Evolutionary conservation across 768 basidiomycete genomes (phyloP).

Genomic region (Trametes punicea): DNA sequence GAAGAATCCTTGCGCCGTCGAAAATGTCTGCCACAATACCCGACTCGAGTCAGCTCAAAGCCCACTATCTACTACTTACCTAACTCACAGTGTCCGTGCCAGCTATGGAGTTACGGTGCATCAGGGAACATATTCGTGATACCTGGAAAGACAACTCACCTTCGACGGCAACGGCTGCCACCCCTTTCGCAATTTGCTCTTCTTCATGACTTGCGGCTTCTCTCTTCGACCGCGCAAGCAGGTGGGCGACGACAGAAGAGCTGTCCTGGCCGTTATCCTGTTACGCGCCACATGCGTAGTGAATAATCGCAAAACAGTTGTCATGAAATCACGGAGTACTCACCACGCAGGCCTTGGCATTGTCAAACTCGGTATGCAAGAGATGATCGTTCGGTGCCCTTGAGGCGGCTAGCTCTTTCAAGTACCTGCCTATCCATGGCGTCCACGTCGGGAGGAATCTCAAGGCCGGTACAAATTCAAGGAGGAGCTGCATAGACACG

Average conservation of each 20-base stretch:
- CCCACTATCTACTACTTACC: not conserved
- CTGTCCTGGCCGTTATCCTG: not conserved
- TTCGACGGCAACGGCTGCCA: not conserved
- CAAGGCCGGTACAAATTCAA: not conserved
- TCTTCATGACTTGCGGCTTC: not conserved
- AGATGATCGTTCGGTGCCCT: not conserved
- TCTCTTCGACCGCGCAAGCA: not conserved
- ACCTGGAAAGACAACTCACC: not conserved
- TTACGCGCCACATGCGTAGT: too few species aligned
- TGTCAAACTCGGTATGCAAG: not conserved
- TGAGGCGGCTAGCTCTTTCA: not conserved
- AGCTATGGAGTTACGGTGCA: not conserved
- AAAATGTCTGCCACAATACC: slow-evolving; percentile 17
- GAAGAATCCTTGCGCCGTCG: slow-evolving; percentile 26
- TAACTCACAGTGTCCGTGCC: slow-evolving; percentile 19
- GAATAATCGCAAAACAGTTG: not conserved
- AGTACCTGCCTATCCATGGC: not conserved
- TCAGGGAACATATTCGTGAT: too few species aligned
- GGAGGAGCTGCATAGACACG: not conserved
- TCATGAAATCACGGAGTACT: not conserved
- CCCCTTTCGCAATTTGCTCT: not conserved
- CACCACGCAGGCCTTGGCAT: not conserved
- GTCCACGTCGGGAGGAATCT: slow-evolving; percentile 3
- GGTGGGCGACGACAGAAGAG: not conserved
- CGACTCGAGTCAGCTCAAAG: not conserved